These are phyloP conservation scores for Lobosporangium transversale DNA, from an alignment of 192 early-diverging fungal species.

Conservation along the genomic window DNA sequence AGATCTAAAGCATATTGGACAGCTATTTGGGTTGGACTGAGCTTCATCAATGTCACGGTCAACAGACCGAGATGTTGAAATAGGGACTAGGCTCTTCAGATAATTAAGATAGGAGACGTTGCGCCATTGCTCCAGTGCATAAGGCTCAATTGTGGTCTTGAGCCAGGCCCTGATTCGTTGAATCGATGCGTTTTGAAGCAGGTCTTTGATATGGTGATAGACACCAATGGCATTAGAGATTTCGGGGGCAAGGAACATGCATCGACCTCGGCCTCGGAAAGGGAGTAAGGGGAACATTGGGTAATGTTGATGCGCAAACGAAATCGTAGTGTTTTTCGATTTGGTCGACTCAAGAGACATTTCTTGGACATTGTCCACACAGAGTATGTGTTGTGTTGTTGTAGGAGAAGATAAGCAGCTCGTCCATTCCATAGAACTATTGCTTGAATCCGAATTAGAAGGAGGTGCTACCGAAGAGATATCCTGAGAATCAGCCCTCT, in stretches of 20 bases:
- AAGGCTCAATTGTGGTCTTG: slow-evolving; percentile 21
- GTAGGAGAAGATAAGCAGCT: slow-evolving; percentile 21
- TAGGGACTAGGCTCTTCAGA: not conserved
- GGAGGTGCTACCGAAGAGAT: too few relatives aligned
- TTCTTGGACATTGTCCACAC: not conserved
- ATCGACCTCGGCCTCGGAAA: slow-evolving; percentile 17
- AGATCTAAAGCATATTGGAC: slow-evolving; percentile 30
- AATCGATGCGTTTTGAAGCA: slow-evolving; percentile 32
- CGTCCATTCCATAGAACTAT: slow-evolving; percentile 19
- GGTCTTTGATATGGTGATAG: slow-evolving; percentile 15
- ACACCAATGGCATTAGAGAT: not conserved
- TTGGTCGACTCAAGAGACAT: not conserved
- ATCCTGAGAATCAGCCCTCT: too few relatives aligned
- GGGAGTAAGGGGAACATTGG: slow-evolving; percentile 20
- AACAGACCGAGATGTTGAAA: not conserved
- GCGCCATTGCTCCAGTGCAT: slow-evolving; percentile 29
- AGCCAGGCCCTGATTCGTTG: slow-evolving; percentile 33
- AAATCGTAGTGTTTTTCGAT: not conserved
- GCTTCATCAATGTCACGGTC: not conserved
- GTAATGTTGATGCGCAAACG: slow-evolving; percentile 8
- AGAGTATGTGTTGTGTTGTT: too few relatives aligned
- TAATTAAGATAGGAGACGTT: slow-evolving; percentile 13
- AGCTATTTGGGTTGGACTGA: not conserved
- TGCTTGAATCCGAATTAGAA: too few relatives aligned
- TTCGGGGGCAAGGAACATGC: slow-evolving; percentile 19